Conservation (phyloP, 1,284 basidiomycete genomes). For the Ceraceosorus guamensis region DNA sequence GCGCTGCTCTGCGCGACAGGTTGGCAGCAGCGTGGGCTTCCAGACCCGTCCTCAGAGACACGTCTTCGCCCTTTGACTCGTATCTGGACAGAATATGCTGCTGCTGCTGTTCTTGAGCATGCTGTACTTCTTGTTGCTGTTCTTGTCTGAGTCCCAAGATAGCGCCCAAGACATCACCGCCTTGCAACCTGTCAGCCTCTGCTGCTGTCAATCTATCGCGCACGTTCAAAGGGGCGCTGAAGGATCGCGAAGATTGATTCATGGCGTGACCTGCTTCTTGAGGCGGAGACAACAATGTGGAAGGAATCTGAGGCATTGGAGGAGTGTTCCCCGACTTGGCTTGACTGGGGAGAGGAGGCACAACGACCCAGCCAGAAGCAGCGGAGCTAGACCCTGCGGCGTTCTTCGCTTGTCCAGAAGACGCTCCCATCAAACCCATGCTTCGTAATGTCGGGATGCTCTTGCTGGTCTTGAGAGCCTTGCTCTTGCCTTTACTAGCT, state of each 20-base stretch:
- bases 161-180: slow-evolving; percentile 38
- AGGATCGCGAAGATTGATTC: no score
- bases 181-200: slow-evolving; percentile 16
- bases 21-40: no score
- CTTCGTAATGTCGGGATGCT: background rate
- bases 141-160: slow-evolving; percentile 24
- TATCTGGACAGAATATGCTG: background rate
- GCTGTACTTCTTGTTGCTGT: background rate
- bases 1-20: no score
- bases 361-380: no score
- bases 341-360: background rate
- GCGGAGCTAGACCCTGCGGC: background rate
- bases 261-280: background rate
- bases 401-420: background rate
- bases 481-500: background rate
- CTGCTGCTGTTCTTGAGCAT: background rate
- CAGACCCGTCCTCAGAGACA: background rate
- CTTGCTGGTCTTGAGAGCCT: background rate
- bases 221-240: no score
- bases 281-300: background rate
- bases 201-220: background rate
- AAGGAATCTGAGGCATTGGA: background rate
- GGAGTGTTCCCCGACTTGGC: background rate
- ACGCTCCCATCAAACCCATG: background rate
- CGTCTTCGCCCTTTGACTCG: background rate